These are phyloP conservation scores for Lachnellula cervina DNA, from an alignment of 2,329 filamentous ascomycete species.

Conservation along the genomic window DNA sequence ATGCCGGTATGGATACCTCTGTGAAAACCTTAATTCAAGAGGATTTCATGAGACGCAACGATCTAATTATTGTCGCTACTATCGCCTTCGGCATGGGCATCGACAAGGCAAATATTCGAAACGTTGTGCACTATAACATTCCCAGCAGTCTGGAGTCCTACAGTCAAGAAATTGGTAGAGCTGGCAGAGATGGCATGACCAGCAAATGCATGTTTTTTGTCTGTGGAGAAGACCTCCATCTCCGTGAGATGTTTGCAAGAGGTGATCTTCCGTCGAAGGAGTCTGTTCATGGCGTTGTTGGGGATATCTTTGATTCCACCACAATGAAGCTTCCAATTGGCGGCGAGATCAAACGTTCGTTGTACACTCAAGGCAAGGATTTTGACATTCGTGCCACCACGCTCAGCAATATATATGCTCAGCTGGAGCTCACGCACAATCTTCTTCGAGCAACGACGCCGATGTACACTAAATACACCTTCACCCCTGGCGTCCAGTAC, in stretches of 20 bases:
- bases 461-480: constrained; percentile 53
- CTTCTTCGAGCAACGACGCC: constrained; percentile 53
- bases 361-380: constrained; percentile 41
- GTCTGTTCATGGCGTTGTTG: constrained; percentile 44
- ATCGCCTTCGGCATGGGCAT: constrained; percentile 59
- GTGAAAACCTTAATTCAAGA: constrained; percentile 46
- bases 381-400: constrained; percentile 50
- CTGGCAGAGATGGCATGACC: constrained; percentile 47
- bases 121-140: constrained; percentile 49
- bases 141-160: constrained; percentile 51
- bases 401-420: constrained; percentile 51
- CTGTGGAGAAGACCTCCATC: constrained; percentile 51
- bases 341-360: constrained; percentile 43
- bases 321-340: constrained; percentile 33
- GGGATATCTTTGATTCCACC: constrained; percentile 44
- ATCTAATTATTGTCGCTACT: constrained; percentile 48
- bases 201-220: constrained; percentile 56
- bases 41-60: constrained; percentile 43
- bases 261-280: constrained; percentile 52
- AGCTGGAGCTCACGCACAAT: constrained; percentile 54
- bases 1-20: constrained; percentile 45
- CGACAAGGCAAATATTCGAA: constrained; percentile 51
- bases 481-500: constrained; percentile 36
- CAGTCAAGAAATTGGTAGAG: constrained; percentile 53
- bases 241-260: constrained; percentile 55